phyloP scores from a whole-genome alignment of 1,139 yeast genomes.

The Citeromyces hawaiiensis region DNA sequence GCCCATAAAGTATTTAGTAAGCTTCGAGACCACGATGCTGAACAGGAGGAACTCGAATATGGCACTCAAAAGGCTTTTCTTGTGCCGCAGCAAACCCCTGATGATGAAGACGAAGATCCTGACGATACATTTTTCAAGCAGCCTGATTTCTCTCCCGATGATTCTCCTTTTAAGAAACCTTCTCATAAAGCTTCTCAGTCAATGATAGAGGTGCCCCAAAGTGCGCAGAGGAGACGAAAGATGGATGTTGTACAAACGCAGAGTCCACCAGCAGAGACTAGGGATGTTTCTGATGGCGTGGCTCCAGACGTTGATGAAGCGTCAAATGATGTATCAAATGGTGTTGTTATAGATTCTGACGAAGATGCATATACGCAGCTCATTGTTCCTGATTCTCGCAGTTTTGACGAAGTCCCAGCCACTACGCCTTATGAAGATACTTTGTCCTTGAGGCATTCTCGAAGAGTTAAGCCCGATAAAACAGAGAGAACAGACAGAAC shows the following conservation, averaged over 20 bases:
- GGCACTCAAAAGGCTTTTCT: not conserved
- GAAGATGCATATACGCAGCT: not conserved
- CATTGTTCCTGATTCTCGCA: not conserved
- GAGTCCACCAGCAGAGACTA: not conserved
- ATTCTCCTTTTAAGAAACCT: conserved; percentile 8
- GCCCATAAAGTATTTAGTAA: conserved; percentile 9
- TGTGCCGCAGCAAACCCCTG: not conserved
- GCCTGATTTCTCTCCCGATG: conserved; percentile 10
- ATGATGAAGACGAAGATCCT: not conserved
- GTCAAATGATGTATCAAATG: not conserved
- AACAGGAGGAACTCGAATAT: conserved; percentile 2
- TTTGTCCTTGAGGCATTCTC: not conserved
- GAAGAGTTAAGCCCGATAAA: not conserved
- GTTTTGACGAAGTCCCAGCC: not conserved
- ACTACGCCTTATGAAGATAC: not conserved
- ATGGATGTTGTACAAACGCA: not conserved
- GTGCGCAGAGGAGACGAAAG: not conserved
- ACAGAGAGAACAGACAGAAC: not conserved
- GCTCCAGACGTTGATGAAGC: not conserved
- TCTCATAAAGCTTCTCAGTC: not conserved
- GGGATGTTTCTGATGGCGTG: not conserved
- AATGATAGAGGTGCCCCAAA: not conserved
- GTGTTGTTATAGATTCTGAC: not conserved
- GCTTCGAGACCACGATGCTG: conserved; percentile 8
- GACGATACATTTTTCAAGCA: conserved; percentile 16